A percentile compares a stretch with the other conserved stretches of the same genome.
Conservation (phyloP, 2,329 filamentous ascomycete genomes). For the Fusarium brachygibbosum region DNA sequence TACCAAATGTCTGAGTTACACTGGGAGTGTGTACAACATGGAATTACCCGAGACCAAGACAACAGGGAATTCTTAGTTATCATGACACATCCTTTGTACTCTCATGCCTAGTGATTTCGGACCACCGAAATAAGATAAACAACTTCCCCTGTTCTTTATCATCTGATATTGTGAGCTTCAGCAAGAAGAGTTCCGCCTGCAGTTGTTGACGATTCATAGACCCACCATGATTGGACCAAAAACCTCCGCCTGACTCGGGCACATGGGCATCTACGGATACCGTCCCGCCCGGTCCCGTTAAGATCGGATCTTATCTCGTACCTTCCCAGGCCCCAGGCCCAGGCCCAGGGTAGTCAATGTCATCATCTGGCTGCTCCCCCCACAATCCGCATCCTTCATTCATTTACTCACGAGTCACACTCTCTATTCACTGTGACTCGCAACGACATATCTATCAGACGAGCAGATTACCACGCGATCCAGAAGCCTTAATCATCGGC, state of each 20-base stretch:
- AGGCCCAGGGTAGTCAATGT: conserved; percentile 14
- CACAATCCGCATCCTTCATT: conserved; percentile 21
- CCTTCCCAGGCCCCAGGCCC: background rate
- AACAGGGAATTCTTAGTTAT: background rate
- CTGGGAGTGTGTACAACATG: background rate
- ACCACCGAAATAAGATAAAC: background rate
- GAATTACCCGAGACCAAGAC: background rate
- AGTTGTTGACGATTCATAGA: background rate
- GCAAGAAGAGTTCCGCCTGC: background rate
- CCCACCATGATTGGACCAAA: conserved; percentile 13
- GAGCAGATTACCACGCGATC: conserved; percentile 27
- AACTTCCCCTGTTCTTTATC: background rate
- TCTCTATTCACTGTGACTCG: conserved; percentile 13
- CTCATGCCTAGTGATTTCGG: background rate
- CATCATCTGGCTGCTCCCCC: conserved; percentile 30
- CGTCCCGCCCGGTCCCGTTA: conserved; percentile 16
- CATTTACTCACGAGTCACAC: conserved; percentile 14
- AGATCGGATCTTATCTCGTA: conserved; percentile 38
- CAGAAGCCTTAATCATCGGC: background rate
- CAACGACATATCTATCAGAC: conserved; percentile 13
- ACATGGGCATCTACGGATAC: conserved; percentile 32
- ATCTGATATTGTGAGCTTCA: background rate
- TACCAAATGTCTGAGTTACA: background rate
- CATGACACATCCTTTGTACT: conserved; percentile 9
- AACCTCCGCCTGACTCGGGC: conserved; percentile 41